These are phyloP conservation scores for Leucaena leucocephala DNA, from an alignment of 306 rosid species.

Conservation along the genomic window DNA sequence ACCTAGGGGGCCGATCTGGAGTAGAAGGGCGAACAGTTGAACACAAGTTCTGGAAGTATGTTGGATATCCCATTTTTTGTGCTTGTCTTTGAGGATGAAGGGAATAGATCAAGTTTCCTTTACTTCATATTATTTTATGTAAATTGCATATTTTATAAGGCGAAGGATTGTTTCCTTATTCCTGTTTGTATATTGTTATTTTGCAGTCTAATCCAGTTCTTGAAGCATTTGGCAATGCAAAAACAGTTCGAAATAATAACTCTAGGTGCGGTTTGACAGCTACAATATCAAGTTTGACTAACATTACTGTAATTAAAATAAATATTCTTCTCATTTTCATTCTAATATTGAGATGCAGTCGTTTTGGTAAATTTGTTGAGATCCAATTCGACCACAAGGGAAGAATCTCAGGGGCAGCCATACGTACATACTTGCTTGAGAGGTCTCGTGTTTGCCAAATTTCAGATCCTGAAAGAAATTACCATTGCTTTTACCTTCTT, in stretches of 20 bases:
- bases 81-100: conserved; percentile 7
- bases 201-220: conserved; percentile 99
- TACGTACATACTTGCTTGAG: conserved; percentile 94
- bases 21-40: conserved; percentile 99
- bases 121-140: conserved; percentile 30
- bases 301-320: conserved; percentile 27
- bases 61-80: conserved; percentile 20
- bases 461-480: conserved; percentile 97
- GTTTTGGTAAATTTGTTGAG: conserved; percentile 99
- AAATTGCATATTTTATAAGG: conserved; percentile 23
- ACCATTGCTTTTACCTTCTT: conserved; percentile 99
- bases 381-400: conserved; percentile 99
- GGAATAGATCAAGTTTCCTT: conserved; percentile 11
- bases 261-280: conserved; percentile 75
- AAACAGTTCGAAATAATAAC: conserved; percentile 96
- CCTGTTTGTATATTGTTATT: conserved; percentile 39
- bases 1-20: conserved; percentile 99
- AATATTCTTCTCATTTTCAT: conserved; percentile 29
- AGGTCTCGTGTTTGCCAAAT: conserved; percentile 99
- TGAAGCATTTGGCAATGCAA: conserved; percentile 99
- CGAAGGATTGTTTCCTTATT: conserved; percentile 38
- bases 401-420: conserved; percentile 98
- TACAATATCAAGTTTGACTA: conserved; percentile 30
- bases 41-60: conserved; percentile 99
- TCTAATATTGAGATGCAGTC: conserved; percentile 75